phyloP scores from a whole-genome alignment of 2,329 filamentous ascomycete genomes.

The Rhynchosporium secalis region DNA sequence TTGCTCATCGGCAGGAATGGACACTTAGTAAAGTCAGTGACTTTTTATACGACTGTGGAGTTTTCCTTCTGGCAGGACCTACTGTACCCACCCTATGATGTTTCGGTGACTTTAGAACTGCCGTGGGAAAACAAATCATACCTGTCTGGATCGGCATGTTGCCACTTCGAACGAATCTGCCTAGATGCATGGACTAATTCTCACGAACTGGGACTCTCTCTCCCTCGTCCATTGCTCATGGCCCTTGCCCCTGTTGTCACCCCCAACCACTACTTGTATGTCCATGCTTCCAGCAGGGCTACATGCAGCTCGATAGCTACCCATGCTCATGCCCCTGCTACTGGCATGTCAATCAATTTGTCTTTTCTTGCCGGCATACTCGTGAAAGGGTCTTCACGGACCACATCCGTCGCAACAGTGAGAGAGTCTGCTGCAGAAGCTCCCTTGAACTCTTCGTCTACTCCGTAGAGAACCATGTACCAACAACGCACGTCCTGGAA shows the following conservation, averaged over 20 bases:
- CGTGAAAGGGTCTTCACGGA: constrained; percentile 24
- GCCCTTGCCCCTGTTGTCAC: constrained; percentile 12
- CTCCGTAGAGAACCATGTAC: background rate
- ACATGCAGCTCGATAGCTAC: constrained; percentile 31
- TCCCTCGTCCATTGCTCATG: constrained; percentile 1
- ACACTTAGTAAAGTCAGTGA: no score
- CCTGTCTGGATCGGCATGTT: background rate
- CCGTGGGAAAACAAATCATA: background rate
- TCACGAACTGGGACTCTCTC: constrained; percentile 13
- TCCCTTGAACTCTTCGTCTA: constrained; percentile 22
- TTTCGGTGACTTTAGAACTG: no score
- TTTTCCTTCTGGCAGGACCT: no score
- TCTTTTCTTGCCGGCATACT: constrained; percentile 27
- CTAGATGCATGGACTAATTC: constrained; percentile 16
- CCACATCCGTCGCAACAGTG: background rate
- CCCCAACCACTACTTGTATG: constrained; percentile 15
- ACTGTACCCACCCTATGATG: no score
- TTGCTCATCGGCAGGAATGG: no score
- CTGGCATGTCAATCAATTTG: constrained; percentile 21
- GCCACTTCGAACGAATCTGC: constrained; percentile 8
- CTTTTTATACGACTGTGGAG: no score
- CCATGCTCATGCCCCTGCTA: constrained; percentile 10
- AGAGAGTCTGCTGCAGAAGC: constrained; percentile 22
- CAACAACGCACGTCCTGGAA: background rate
- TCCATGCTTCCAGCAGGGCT: constrained; percentile 33